A percentile compares a stretch with the other conserved stretches of the same genome.
Evolutionary conservation across 148 eudicot genomes (phyloP).

Genomic region (Tetragonia tetragonoides): DNA sequence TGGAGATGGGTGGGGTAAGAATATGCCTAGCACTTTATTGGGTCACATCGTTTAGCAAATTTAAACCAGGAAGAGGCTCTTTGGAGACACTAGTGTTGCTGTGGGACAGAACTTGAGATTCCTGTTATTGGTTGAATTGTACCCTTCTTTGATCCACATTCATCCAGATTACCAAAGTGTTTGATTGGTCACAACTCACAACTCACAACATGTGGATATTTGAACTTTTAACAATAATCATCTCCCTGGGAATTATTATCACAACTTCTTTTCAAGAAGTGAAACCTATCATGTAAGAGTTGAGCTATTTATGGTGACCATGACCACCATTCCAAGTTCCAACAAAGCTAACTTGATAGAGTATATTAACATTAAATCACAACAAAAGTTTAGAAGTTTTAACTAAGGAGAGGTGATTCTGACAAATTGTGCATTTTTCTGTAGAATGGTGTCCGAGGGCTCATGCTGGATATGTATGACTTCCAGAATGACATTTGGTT

Average conservation of each 20-base stretch:
- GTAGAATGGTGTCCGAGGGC: slow-evolving; percentile 94
- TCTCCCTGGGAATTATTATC: no score
- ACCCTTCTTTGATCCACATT: background rate
- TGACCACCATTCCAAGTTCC: no score
- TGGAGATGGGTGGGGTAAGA: no score
- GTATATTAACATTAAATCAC: background rate
- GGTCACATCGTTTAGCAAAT: background rate
- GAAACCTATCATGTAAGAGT: background rate
- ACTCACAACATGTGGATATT: no score
- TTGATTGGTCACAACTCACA: no score
- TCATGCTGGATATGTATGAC: slow-evolving; percentile 96
- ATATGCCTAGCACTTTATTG: background rate
- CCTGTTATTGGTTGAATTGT: background rate
- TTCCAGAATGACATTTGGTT: slow-evolving; percentile 79
- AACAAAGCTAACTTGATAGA: background rate
- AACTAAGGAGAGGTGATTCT: background rate
- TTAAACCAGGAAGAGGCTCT: background rate
- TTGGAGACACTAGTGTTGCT: background rate
- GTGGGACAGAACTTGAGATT: background rate
- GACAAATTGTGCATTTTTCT: slow-evolving; percentile 10
- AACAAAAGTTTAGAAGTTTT: background rate
- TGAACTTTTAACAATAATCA: no score
- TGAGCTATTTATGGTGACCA: no score
- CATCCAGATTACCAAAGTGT: no score
- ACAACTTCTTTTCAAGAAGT: background rate